Evolutionary conservation across 163 green algal genomes (phyloP), one percentile per base, ranked within the genome.

Genomic region (Prototheca cutis): DNA sequence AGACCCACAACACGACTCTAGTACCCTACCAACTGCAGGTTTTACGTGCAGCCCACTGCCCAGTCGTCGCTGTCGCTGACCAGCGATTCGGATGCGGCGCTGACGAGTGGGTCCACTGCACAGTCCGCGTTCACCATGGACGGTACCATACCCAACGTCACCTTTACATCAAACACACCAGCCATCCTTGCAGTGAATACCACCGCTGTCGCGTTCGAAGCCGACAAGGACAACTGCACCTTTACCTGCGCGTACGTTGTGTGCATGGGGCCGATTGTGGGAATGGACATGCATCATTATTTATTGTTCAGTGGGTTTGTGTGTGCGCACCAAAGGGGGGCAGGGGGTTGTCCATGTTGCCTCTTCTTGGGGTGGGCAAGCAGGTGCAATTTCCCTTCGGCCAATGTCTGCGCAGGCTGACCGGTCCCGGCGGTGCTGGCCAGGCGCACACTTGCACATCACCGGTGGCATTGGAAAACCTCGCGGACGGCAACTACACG

Each of bases 81-180:
- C 13, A 15, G 36, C n/a, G n/a, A n/a, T 10, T 1, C 36, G 7
- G 17, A 34, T 6, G 23, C 33, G 18, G 33, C 10, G 15, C n/a
- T 10, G 53, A 23, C 34, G 23, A n/a, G 62, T 53, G 6, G 18
- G 13, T 10, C 17, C 13, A 45, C 36, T 15, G 36, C 36, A 45
- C 36, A 64, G 2, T 34, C 59, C 3, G 28, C 27, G 19, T 72
- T 77, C 30, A 25, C 40, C 13, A 33, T 89, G 15, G 77, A 84
- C 52, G 59, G 69, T 19, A 71, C 65, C 6, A 61, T 77, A 0
- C 79, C 81, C 6, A 68, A 54, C 5, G 71, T 73, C 19, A 62
- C 25, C 32, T 61, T 88, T 18, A 39, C 63, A 7, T 52, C 51
- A n/a, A 32, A 34, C 36, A 55, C 63, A 39, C 21, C 40, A 8